Evolutionary conservation across 179 eudicot genomes (phyloP).

Genomic region (Pouteria campechiana): DNA sequence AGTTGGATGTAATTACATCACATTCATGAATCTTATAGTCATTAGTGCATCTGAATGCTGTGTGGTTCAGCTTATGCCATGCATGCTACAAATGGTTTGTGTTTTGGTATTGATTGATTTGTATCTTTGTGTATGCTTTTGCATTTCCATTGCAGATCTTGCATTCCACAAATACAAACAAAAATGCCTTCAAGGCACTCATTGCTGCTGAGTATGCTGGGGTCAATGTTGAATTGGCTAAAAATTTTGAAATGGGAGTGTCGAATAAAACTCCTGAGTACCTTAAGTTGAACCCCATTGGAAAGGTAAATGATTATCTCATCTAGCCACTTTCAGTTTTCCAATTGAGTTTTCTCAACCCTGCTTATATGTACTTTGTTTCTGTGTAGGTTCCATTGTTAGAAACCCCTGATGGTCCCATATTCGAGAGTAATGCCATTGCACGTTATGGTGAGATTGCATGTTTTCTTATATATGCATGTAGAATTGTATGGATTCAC

Average conservation of each 20-base stretch:
- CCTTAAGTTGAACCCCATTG: constrained; percentile 81
- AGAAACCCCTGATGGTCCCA: constrained; percentile 65
- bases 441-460: constrained; percentile 58
- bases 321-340: too few relatives aligned
- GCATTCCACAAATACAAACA: constrained; percentile 44
- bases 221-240: constrained; percentile 41
- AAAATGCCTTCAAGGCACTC: constrained; percentile 77
- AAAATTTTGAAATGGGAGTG: constrained; percentile 75
- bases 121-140: too few relatives aligned
- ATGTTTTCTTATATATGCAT: not conserved
- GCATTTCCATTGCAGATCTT: constrained; percentile 28
- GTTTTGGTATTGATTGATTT: too few relatives aligned
- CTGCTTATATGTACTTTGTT: not conserved
- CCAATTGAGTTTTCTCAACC: too few relatives aligned
- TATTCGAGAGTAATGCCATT: constrained; percentile 80
- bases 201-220: constrained; percentile 77
- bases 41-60: too few relatives aligned
- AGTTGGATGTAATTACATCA: too few relatives aligned
- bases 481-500: too few relatives aligned
- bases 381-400: constrained; percentile 61
- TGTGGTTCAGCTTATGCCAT: too few relatives aligned
- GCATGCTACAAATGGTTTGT: too few relatives aligned
- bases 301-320: constrained; percentile 88
- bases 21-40: too few relatives aligned
- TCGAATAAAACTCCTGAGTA: constrained; percentile 80